Base-by-base conservation (phyloP, 345 rosid genomes). In the Heritiera fomes region DNA sequence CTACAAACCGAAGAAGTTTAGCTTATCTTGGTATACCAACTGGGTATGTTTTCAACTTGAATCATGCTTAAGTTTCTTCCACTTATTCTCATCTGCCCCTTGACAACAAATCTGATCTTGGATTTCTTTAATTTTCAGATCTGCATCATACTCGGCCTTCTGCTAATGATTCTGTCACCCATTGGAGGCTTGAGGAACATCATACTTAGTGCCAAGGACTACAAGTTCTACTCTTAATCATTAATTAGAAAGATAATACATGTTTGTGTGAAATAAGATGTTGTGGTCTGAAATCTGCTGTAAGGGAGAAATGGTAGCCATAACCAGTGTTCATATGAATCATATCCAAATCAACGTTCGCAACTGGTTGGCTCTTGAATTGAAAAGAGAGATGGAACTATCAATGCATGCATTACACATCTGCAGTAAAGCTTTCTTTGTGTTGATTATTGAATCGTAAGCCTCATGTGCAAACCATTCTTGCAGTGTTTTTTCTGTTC, bases 181-280 rank as follows among this genome's bases (percentile, higher is more conserved):
- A 86, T 94, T 28, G 98, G 98, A 80, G 97, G 93, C 9, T 67
- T 94, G 76, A 84, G 97, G 82, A 61, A 61, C 63, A 94, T 93
- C 83, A 87, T 93, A 40, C 17, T 88, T 52, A 32, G 85, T 28
- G 89, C 97, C 78, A 89, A 90, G 82, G 67, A 46, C 67, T 93
- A 90, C 73, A 0, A 55, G 49, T 85, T 93, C 73, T 91, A 88
- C 83, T 87, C 91, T 23, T 91, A 76, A 70, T 15, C 47, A 52
- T 4, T 10, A 41, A 70, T 52, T 61, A 20, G 30, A 52, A 2
- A 5, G 8, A 32, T 34, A 63, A 63, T 38, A 13, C 38, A 28
- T 40, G 55, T 32, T 63, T 14, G 32, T 63, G 12, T 32, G 18
- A 12, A 63, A 63, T 63, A 63, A 63, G 45, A 63, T 62, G 28